These are phyloP conservation scores for Fraxinus greggii DNA, from an alignment of 305 asterid species.

Conservation along the genomic window DNA sequence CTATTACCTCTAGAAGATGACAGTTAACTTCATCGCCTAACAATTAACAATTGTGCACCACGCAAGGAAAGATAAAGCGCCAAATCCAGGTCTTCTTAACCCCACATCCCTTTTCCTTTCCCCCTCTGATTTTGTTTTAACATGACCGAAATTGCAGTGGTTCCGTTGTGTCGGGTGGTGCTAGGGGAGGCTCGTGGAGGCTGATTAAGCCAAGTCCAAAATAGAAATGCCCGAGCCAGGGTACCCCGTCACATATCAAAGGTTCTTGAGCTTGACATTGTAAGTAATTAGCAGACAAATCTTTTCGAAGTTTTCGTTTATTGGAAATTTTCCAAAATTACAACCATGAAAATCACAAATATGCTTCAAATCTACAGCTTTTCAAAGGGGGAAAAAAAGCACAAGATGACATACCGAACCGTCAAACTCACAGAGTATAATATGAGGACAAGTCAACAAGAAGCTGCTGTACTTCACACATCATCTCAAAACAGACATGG, in stretches of 20 bases:
- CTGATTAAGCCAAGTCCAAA: constrained; percentile 17
- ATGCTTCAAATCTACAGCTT: not conserved
- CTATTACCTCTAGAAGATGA: not conserved
- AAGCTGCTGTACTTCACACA: not conserved
- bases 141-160: constrained; percentile 36
- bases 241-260: constrained; percentile 58
- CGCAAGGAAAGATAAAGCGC: constrained; percentile 18
- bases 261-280: constrained; percentile 84
- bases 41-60: not conserved
- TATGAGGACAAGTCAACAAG: not conserved
- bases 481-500: not conserved
- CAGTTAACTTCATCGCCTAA: not conserved
- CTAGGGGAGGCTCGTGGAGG: constrained; percentile 27
- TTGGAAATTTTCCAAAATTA: not conserved
- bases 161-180: constrained; percentile 36
- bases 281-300: constrained; percentile 30
- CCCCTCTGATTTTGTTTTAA: not conserved
- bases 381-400: not conserved
- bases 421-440: not conserved
- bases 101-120: not conserved
- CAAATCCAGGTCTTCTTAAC: constrained; percentile 13
- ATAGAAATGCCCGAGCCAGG: constrained; percentile 31
- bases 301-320: not conserved
- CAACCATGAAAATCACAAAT: not conserved
- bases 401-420: not conserved